A percentile compares a stretch with the other conserved stretches of the same genome.
Evolutionary conservation across 2,329 filamentous ascomycete genomes (phyloP).

Genomic region (Albophoma yamanashiensis): DNA sequence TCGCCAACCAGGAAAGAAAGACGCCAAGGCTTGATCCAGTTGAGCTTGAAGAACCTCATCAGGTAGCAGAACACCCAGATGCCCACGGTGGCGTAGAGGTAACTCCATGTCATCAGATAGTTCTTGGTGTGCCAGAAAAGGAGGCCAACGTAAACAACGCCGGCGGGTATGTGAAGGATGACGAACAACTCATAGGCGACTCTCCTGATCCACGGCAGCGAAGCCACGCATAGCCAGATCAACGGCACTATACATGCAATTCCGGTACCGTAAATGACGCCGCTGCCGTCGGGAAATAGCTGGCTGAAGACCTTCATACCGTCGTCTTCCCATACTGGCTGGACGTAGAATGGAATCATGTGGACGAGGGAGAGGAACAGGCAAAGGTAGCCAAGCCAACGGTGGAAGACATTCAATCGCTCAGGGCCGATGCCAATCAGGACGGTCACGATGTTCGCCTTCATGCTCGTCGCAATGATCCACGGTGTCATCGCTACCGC

Average conservation of each 20-base stretch:
- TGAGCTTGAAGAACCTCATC: conserved; percentile 71
- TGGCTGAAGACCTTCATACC: conserved; percentile 60
- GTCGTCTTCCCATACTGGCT: conserved; percentile 73
- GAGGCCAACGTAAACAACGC: conserved; percentile 69
- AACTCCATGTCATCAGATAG: conserved; percentile 81
- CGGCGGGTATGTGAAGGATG: conserved; percentile 69
- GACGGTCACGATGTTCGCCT: conserved; percentile 75
- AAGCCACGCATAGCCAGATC: conserved; percentile 73
- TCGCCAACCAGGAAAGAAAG: conserved; percentile 80
- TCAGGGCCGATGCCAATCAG: conserved; percentile 89
- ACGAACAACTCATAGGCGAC: conserved; percentile 82
- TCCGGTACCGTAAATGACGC: conserved; percentile 76
- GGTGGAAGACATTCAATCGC: conserved; percentile 82
- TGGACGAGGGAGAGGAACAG: conserved; percentile 76
- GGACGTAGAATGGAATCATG: conserved; percentile 80
- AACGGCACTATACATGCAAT: conserved; percentile 74
- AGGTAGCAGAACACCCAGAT: conserved; percentile 72
- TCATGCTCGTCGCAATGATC: conserved; percentile 84
- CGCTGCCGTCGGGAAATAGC: conserved; percentile 54
- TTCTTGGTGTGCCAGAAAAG: conserved; percentile 97
- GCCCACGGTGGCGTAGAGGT: conserved; percentile 69
- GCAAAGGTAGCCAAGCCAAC: conserved; percentile 83
- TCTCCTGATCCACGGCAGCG: conserved; percentile 66
- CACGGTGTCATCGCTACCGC: conserved; percentile 85
- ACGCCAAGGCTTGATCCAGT: conserved; percentile 76